Conservation (phyloP, 768 basidiomycete genomes). For the Leucosporidium yakuticum region DNA sequence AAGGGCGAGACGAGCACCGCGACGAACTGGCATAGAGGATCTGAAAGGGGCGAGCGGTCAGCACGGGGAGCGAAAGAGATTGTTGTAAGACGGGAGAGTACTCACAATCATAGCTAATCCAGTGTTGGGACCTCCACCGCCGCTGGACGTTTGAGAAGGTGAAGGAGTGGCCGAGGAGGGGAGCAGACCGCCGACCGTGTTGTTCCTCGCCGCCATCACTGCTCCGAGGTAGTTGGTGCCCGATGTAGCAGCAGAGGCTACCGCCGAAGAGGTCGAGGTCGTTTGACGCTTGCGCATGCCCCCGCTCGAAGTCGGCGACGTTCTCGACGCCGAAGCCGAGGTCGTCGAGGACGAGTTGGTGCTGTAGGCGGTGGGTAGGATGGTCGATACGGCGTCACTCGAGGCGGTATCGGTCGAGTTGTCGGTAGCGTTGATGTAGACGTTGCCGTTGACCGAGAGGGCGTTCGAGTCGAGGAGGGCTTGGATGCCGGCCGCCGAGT, state of each 20-base stretch:
- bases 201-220: conserved; percentile 52
- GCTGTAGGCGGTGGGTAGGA: neutral
- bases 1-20: no score
- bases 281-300: neutral
- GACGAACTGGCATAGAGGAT: no score
- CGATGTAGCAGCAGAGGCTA: conserved; percentile 15
- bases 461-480: conserved; percentile 41
- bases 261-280: conserved; percentile 11
- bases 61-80: no score
- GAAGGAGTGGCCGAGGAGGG: neutral
- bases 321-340: neutral
- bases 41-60: no score
- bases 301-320: neutral
- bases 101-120: conserved; percentile 64
- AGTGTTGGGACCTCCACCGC: conserved; percentile 46
- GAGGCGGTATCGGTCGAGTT: neutral
- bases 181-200: conserved; percentile 48
- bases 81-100: no score
- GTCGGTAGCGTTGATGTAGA: conserved; percentile 10
- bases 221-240: conserved; percentile 43
- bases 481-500: conserved; percentile 55
- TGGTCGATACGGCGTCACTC: neutral
- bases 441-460: conserved; percentile 17
- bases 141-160: conserved; percentile 48
- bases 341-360: neutral